Evolutionary conservation across 2,329 filamentous ascomycete genomes (phyloP), one percentile per base, ranked within the genome.

Genomic region (Albophoma yamanashiensis): DNA sequence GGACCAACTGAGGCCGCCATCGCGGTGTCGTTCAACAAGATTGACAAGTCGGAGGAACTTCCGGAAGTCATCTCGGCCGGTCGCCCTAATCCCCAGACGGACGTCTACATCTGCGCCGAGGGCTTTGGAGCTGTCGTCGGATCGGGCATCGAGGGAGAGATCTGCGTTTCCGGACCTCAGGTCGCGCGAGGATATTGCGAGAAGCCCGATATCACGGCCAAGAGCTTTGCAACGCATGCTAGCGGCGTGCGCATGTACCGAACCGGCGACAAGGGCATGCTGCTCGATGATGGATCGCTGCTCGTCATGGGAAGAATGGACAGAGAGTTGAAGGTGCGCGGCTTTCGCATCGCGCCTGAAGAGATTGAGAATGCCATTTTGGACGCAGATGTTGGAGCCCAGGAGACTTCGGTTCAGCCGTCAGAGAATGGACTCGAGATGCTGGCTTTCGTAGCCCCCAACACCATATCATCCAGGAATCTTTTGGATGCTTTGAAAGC

Each of bases 321-420:
- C 56, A 56, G 58, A 15, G 58, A 65, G 57, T 20, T 63, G 55
- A 65, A 64, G 60, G 52, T 65, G 11, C 61, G 63, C 14, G 63
- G 63, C 1, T 61, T 62, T 31, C 60, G 63, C 14, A 61, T 65
- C 50, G 63, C 62, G 7, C 59, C 62, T 9, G 59, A 61, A 39
- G 63, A 65, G 31, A 56, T 65, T 31, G 63, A 65, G 45, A 59
- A 57, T 38, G 56, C 55, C 15, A 59, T 64, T 25, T 20, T 63
- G 17, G 42, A 53, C 17, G 42, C 60, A 2, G 52, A 55, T 4
- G 27, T 31, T 0, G 58, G 61, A 45, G 50, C 58, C n/a, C 25
- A 47, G 20, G 50, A 62, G 36, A 56, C 60, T 6, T 61, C 58
- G 17, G 58, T 63, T 38, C 60, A 61, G 53, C 42, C 22, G n/a